Base-by-base conservation (phyloP, 495 filamentous ascomycete genomes). In the Platismatia glauca region DNA sequence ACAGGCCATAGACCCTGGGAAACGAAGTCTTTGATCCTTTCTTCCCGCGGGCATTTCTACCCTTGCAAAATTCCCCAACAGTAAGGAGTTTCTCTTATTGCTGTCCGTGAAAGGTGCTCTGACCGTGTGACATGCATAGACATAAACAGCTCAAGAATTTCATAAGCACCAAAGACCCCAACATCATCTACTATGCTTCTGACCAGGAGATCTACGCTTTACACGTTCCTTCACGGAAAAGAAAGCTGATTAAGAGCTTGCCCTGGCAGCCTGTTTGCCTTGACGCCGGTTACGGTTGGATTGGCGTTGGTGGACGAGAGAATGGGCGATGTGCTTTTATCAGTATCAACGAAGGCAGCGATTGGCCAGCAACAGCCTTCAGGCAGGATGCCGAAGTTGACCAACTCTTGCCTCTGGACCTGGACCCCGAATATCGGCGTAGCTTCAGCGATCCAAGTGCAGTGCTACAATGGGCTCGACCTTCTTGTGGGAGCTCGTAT, bases 91-190 rank as follows among this genome's bases (percentile, higher is more conserved):
- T 65, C 43, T 43, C 29, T 61, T 7, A 24, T 7, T 34, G 20
- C 27, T 48, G 22, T 33, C 15, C 12, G 24, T 58, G 27, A 57
- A 43, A n/a, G 13, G 3, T 55, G 24, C 24, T 4, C 48, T 52
- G 48, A 52, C 48, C 24, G 12, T 16, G 13, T 52, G 27, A 29
- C 31, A 52, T 18, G 27, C 24, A 16, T 64, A 96, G 92, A 66
- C 94, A 98, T 73, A 89, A 86, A 78, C 94, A 98, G 75, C 82
- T 98, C 55, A 89, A 91, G 57, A 91, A 95, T 67, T 85, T 95
- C 66, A 87, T 97, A 69, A 93, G 88, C 72, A 87, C 85, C 35
- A 86, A 89, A 59, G 82, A 86, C 62, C 81, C 84, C 29, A 83
- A 90, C 74, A 72, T 84, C 65, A 81, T 98, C 67, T 95, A 91